phyloP scores from a whole-genome alignment of 2,329 filamentous ascomycete genomes.

The Pseudogymnoascus verrucosus region DNA sequence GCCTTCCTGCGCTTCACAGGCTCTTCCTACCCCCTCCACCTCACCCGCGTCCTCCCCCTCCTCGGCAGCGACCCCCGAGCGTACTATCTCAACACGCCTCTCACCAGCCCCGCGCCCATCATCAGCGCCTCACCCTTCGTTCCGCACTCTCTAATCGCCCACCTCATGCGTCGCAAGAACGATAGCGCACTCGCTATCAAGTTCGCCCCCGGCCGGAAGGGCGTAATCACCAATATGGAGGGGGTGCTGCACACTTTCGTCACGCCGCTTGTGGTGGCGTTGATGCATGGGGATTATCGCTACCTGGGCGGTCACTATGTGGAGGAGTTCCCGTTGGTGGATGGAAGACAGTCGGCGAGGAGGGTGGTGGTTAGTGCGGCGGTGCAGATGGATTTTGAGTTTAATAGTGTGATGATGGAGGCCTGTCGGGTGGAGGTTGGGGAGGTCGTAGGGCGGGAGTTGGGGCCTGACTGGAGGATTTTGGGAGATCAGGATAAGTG shows the following conservation, averaged over 20 bases:
- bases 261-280: conserved; percentile 17
- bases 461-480: conserved; percentile 13
- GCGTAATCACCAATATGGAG: conserved; percentile 23
- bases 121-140: conserved; percentile 20
- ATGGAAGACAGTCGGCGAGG: conserved; percentile 12
- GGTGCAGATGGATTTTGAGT: conserved; percentile 25
- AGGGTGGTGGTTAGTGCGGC: conserved; percentile 20
- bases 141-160: conserved; percentile 11
- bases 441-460: conserved; percentile 13
- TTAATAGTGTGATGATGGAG: conserved; percentile 19
- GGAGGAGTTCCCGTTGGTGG: conserved; percentile 11
- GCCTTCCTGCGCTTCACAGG: conserved; percentile 2
- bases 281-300: conserved; percentile 22
- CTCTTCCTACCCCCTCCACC: not conserved
- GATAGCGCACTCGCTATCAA: conserved; percentile 19
- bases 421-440: conserved; percentile 14
- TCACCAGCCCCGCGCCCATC: conserved; percentile 16
- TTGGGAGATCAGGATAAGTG: conserved; percentile 17
- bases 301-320: conserved; percentile 18
- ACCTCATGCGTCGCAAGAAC: conserved; percentile 22
- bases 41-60: conserved; percentile 12
- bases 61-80: conserved; percentile 5
- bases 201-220: conserved; percentile 7
- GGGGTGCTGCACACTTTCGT: conserved; percentile 23
- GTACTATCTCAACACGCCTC: conserved; percentile 13